Conservation (phyloP, 2,329 filamentous ascomycete genomes). For the Aspergillus japonicus region DNA sequence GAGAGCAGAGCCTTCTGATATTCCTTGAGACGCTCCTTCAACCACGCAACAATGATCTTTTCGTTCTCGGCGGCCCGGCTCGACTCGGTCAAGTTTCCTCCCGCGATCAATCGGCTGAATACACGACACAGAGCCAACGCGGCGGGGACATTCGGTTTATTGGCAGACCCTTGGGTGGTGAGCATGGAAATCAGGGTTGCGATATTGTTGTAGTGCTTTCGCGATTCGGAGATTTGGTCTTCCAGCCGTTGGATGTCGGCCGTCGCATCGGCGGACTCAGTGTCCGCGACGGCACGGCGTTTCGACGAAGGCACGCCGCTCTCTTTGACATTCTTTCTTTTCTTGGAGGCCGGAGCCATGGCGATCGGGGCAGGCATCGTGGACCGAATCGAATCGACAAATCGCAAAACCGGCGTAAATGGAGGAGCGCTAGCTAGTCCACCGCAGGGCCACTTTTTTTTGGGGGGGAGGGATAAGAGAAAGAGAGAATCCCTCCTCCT, state of each 20-base stretch:
- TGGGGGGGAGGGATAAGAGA: conserved; percentile 16
- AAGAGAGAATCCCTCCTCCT: conserved; percentile 8
- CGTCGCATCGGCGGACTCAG: conserved; percentile 54
- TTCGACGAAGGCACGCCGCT: conserved; percentile 40
- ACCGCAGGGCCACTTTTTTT: conserved; percentile 16
- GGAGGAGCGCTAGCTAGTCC: not conserved
- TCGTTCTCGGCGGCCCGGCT: conserved; percentile 71
- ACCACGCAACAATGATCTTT: conserved; percentile 70
- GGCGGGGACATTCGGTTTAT: conserved; percentile 63
- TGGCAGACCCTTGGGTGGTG: conserved; percentile 50
- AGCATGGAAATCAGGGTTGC: conserved; percentile 65
- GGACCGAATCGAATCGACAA: conserved; percentile 23
- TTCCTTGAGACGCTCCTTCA: conserved; percentile 71
- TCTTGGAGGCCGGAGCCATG: conserved; percentile 34
- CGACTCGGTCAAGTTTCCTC: conserved; percentile 66
- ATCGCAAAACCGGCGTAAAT: conserved; percentile 24
- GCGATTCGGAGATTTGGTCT: conserved; percentile 77
- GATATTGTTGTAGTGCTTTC: conserved; percentile 91
- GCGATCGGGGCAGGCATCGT: conserved; percentile 31
- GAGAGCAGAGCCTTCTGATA: conserved; percentile 64
- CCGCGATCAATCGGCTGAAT: conserved; percentile 76
- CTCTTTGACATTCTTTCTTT: conserved; percentile 41
- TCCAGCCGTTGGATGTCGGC: conserved; percentile 73
- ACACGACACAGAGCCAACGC: conserved; percentile 81
- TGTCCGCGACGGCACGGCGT: conserved; percentile 48